Percentiles rank a stretch among this genome's conserved stretches.
Conservation (phyloP, 805 yeast genomes). For the Ascoidea tarda region DNA sequence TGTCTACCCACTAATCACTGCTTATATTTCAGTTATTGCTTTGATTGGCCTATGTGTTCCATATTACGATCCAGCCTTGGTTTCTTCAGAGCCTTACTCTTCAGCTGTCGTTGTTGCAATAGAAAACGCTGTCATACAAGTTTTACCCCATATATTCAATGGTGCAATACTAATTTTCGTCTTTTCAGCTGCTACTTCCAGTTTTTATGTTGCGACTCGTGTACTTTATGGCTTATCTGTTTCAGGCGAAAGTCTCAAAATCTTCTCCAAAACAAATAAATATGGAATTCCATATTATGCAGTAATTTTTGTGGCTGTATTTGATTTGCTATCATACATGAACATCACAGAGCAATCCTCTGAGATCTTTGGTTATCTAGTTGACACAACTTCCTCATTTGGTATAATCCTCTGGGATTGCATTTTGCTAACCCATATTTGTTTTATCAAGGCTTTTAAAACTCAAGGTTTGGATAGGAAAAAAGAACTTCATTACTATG, state of each 20-base stretch:
- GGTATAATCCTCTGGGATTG: constrained; percentile 32
- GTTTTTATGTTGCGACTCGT: constrained; percentile 31
- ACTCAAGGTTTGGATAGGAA: constrained; percentile 30
- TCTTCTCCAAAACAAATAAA: constrained; percentile 25
- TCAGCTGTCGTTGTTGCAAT: constrained; percentile 37
- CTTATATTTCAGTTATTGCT: constrained; percentile 38
- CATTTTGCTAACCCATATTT: constrained; percentile 30
- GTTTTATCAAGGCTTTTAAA: constrained; percentile 29
- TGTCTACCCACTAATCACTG: constrained; percentile 36
- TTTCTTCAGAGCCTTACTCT: constrained; percentile 32
- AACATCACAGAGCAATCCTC: constrained; percentile 23
- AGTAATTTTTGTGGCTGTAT: constrained; percentile 21
- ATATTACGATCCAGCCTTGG: constrained; percentile 25
- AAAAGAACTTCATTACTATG: constrained; percentile 21
- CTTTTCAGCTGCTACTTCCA: constrained; percentile 24
- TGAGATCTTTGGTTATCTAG: constrained; percentile 26
- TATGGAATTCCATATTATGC: constrained; percentile 32
- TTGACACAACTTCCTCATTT: constrained; percentile 29
- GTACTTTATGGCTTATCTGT: constrained; percentile 28
- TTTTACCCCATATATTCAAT: constrained; percentile 31
- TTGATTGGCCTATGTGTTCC: constrained; percentile 46
- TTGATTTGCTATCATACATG: constrained; percentile 29
- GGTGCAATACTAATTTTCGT: constrained; percentile 35
- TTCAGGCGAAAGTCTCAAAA: constrained; percentile 29
- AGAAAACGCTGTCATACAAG: constrained; percentile 32